phyloP scores from a whole-genome alignment of 2,329 filamentous ascomycete genomes.

The Colletotrichum endophyticum region DNA sequence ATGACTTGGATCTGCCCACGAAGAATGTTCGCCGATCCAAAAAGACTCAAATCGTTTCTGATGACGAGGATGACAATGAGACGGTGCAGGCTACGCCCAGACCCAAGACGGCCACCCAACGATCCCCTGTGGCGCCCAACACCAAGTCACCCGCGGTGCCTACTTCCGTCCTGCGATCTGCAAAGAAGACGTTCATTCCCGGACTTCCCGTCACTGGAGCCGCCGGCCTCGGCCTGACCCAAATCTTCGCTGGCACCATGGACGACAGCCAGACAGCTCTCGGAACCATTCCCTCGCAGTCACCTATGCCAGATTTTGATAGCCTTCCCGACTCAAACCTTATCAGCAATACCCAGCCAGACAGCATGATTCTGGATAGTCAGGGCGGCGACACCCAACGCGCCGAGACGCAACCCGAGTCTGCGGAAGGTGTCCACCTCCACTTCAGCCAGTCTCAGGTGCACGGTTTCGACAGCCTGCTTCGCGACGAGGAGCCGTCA shows the following conservation, averaged over 20 bases:
- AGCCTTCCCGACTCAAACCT: slow-evolving; percentile 65
- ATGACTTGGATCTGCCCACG: slow-evolving; percentile 45
- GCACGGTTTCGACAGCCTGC: slow-evolving; percentile 61
- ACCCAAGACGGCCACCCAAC: slow-evolving; percentile 43
- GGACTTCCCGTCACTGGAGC: slow-evolving; percentile 66
- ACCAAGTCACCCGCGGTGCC: slow-evolving; percentile 59
- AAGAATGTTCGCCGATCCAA: slow-evolving; percentile 50
- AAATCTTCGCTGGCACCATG: slow-evolving; percentile 91
- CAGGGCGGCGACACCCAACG: slow-evolving; percentile 43
- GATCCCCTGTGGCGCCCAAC: slow-evolving; percentile 47
- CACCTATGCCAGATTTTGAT: slow-evolving; percentile 61
- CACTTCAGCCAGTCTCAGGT: slow-evolving; percentile 66
- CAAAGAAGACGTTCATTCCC: slow-evolving; percentile 73
- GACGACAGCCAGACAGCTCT: slow-evolving; percentile 61
- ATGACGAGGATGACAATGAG: slow-evolving; percentile 65
- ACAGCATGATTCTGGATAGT: slow-evolving; percentile 56
- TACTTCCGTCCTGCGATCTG: slow-evolving; percentile 70
- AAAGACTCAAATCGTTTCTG: slow-evolving; percentile 63
- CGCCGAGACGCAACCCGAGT: slow-evolving; percentile 39
- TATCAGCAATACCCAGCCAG: slow-evolving; percentile 63
- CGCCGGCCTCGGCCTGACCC: slow-evolving; percentile 77
- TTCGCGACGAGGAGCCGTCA: slow-evolving; percentile 42
- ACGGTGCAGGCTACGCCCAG: slow-evolving; percentile 52
- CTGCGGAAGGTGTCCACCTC: slow-evolving; percentile 47
- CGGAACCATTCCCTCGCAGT: slow-evolving; percentile 40